phyloP scores from a whole-genome alignment of 306 rosid species.

The Clitoria ternatea region DNA sequence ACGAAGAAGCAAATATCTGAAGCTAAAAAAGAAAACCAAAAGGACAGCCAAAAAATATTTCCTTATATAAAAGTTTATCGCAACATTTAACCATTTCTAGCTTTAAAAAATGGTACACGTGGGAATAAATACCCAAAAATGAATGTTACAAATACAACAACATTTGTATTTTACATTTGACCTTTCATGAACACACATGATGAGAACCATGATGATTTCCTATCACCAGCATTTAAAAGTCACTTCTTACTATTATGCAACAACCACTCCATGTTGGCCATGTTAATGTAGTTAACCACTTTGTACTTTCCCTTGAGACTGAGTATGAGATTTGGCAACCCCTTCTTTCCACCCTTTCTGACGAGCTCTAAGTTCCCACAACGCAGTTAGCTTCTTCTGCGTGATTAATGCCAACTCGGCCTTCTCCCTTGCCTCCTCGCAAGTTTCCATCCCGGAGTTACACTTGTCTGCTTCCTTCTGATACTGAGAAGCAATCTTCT shows the following conservation, averaged over 20 bases:
- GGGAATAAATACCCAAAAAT: slow-evolving; percentile 27
- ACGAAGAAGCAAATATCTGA: not conserved
- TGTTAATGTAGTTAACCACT: slow-evolving; percentile 36
- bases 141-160: slow-evolving; percentile 22
- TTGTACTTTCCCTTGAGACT: slow-evolving; percentile 60
- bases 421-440: slow-evolving; percentile 96
- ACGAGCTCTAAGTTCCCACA: slow-evolving; percentile 95
- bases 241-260: slow-evolving; percentile 23
- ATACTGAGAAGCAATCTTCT: slow-evolving; percentile 92
- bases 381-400: slow-evolving; percentile 66
- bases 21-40: not conserved
- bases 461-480: slow-evolving; percentile 99
- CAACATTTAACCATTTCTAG: slow-evolving; percentile 10
- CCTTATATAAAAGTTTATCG: not conserved
- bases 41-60: not conserved
- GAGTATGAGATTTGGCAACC: slow-evolving; percentile 47
- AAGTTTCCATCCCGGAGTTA: slow-evolving; percentile 97
- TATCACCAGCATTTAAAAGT: slow-evolving; percentile 17
- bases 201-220: slow-evolving; percentile 19
- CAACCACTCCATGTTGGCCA: slow-evolving; percentile 19
- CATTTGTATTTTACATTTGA: slow-evolving; percentile 39
- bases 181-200: slow-evolving; percentile 22
- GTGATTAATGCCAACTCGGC: slow-evolving; percentile 60
- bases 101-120: slow-evolving; percentile 23
- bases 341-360: slow-evolving; percentile 98